Percentiles rank a stretch among this genome's conserved stretches.
phyloP scores from a whole-genome alignment of 768 basidiomycete species.

The Tephrocybe sp. region DNA sequence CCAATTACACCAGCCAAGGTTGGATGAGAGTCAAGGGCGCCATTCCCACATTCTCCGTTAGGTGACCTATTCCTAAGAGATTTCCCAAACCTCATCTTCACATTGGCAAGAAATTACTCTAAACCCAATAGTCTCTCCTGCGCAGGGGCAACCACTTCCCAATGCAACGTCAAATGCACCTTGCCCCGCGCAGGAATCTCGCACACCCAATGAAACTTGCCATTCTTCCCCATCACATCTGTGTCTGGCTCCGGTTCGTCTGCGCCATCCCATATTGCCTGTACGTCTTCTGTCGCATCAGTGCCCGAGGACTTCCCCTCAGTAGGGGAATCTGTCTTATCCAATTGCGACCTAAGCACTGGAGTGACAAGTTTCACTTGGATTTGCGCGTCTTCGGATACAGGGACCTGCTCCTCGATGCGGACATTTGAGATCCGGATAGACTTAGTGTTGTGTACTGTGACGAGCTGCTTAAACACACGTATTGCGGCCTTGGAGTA shows the following conservation, averaged over 20 bases:
- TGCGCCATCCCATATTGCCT: constrained; percentile 25
- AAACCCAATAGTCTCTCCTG: too few relatives aligned
- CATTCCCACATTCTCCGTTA: too few relatives aligned
- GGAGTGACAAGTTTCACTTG: constrained; percentile 4
- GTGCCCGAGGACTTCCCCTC: constrained; percentile 2
- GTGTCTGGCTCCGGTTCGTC: constrained; percentile 14
- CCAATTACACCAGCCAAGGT: too few relatives aligned
- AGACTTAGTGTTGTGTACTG: constrained; percentile 21
- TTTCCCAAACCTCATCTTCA: too few relatives aligned
- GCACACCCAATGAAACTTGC: constrained; percentile 4
- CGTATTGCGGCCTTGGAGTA: constrained; percentile 19
- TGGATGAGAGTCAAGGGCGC: too few relatives aligned
- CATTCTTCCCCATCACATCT: constrained; percentile 11
- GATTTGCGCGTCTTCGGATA: constrained; percentile 18
- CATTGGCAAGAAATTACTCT: too few relatives aligned
- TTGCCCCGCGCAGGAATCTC: background rate
- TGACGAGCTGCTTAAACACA: constrained; percentile 22
- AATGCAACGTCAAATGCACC: background rate
- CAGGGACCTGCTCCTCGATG: constrained; percentile 23
- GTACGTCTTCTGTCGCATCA: constrained; percentile 15
- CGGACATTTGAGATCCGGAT: constrained; percentile 14
- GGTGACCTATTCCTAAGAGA: too few relatives aligned
- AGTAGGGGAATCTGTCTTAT: too few relatives aligned
- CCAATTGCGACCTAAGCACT: background rate
- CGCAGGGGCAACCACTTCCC: constrained; percentile 1